Conservation (phyloP, 2,329 filamentous ascomycete species). For the Massarina eburnea region DNA sequence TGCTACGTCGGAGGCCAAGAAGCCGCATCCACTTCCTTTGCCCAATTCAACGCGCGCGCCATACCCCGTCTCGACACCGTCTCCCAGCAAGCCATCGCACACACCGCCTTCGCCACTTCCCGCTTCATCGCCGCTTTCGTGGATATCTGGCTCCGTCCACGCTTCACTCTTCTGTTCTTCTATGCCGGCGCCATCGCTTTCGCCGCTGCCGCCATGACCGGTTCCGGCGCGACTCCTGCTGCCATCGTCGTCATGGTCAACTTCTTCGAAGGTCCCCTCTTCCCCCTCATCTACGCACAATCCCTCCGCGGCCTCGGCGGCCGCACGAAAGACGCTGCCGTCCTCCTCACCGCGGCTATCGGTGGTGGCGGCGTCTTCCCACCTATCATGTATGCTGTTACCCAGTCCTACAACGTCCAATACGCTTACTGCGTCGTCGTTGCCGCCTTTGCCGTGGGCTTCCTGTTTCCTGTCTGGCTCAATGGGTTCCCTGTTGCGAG, state of each 20-base stretch:
- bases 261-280: conserved; percentile 63
- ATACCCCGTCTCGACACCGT: conserved; percentile 40
- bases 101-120: conserved; percentile 60
- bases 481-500: conserved; percentile 52
- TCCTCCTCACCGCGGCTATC: conserved; percentile 57
- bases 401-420: conserved; percentile 41
- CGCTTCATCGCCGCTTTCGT: conserved; percentile 59
- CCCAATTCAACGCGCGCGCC: conserved; percentile 46
- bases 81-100: conserved; percentile 56
- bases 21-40: conserved; percentile 53
- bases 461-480: conserved; percentile 58
- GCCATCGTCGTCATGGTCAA: conserved; percentile 55
- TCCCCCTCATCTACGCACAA: conserved; percentile 61
- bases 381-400: conserved; percentile 55
- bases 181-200: conserved; percentile 57
- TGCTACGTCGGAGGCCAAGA: conserved; percentile 65
- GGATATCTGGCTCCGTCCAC: conserved; percentile 59
- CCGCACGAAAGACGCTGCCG: conserved; percentile 60
- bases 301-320: conserved; percentile 59
- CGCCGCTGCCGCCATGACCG: conserved; percentile 54
- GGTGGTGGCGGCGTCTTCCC: conserved; percentile 59
- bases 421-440: conserved; percentile 58
- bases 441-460: conserved; percentile 54
- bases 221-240: conserved; percentile 43
- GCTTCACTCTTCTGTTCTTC: conserved; percentile 57